phyloP scores from a whole-genome alignment of 345 rosid species.

The Lepidium africanum region DNA sequence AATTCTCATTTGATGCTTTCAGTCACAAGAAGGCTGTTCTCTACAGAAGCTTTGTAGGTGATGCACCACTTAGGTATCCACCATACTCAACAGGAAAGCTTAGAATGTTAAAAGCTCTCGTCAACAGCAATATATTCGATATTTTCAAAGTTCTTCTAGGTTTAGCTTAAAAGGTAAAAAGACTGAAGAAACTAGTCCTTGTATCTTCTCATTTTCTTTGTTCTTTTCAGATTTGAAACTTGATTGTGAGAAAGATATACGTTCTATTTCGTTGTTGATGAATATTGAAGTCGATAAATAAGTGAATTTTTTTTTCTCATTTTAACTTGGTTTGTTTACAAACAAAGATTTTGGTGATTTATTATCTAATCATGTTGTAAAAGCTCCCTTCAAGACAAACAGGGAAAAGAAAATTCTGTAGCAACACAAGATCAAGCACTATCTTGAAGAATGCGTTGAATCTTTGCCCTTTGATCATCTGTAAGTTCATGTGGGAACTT shows the following conservation, averaged over 20 bases:
- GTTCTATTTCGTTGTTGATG: background rate
- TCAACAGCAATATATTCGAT: slow-evolving; percentile 39
- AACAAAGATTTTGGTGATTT: slow-evolving; percentile 7
- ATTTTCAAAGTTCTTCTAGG: slow-evolving; percentile 53
- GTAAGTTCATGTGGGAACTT: slow-evolving; percentile 50
- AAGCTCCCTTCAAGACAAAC: background rate
- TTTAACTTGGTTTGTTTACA: slow-evolving; percentile 18
- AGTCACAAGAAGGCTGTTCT: slow-evolving; percentile 94
- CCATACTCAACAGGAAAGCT: slow-evolving; percentile 68
- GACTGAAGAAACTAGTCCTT: background rate
- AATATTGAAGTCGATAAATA: slow-evolving; percentile 9
- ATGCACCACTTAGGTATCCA: slow-evolving; percentile 62
- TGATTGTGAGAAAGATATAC: background rate
- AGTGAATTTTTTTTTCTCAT: background rate
- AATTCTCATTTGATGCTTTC: slow-evolving; percentile 88
- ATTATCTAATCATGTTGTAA: slow-evolving; percentile 10
- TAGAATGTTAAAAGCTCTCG: slow-evolving; percentile 49
- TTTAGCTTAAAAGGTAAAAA: slow-evolving; percentile 24
- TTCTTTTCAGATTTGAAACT: background rate
- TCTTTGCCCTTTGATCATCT: slow-evolving; percentile 37
- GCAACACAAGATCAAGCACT: slow-evolving; percentile 23
- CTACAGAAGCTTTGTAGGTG: slow-evolving; percentile 56
- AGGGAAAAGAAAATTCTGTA: background rate
- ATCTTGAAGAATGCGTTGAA: slow-evolving; percentile 40
- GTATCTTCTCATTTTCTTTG: background rate